These are phyloP conservation scores for Austropuccinia psidii DNA, from an alignment of 1,284 basidiomycete genomes.

Conservation along the genomic window DNA sequence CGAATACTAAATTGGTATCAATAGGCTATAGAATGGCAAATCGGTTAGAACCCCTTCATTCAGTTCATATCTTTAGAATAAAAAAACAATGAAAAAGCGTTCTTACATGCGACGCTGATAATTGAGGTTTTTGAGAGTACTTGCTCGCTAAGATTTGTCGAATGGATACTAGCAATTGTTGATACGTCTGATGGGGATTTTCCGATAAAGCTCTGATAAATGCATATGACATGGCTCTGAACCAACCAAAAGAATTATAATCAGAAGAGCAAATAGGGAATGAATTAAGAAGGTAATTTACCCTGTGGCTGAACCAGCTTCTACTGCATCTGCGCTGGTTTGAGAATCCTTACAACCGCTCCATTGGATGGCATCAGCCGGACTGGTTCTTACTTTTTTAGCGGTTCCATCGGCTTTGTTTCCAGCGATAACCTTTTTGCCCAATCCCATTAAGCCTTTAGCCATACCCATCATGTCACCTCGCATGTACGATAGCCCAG, in stretches of 20 bases:
- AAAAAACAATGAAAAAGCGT: background rate
- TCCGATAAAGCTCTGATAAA: constrained; percentile 49
- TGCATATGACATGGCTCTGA: constrained; percentile 37
- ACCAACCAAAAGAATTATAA: background rate
- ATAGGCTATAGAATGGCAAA: constrained; percentile 4
- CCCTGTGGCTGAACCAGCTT: constrained; percentile 72
- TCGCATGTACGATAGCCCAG: constrained; percentile 62
- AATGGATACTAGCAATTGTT: constrained; percentile 65
- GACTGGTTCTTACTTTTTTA: constrained; percentile 64
- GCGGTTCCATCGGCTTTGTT: constrained; percentile 60
- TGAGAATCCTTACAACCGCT: constrained; percentile 88
- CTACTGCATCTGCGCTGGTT: constrained; percentile 79
- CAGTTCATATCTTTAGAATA: background rate
- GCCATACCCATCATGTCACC: constrained; percentile 71
- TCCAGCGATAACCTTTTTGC: constrained; percentile 49
- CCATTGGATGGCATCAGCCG: constrained; percentile 65
- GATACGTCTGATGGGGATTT: constrained; percentile 68
- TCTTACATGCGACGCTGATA: constrained; percentile 45
- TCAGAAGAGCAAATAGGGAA: background rate
- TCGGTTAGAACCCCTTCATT: background rate
- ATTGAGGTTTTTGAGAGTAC: constrained; percentile 79
- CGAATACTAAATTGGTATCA: constrained; percentile 35
- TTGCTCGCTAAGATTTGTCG: constrained; percentile 55
- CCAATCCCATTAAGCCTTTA: constrained; percentile 49
- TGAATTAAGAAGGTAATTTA: background rate